Percentiles rank a stretch among this genome's conserved stretches.
phyloP scores from a whole-genome alignment of 2,329 filamentous ascomycete genomes.

The Neofusicoccum umdonicola region DNA sequence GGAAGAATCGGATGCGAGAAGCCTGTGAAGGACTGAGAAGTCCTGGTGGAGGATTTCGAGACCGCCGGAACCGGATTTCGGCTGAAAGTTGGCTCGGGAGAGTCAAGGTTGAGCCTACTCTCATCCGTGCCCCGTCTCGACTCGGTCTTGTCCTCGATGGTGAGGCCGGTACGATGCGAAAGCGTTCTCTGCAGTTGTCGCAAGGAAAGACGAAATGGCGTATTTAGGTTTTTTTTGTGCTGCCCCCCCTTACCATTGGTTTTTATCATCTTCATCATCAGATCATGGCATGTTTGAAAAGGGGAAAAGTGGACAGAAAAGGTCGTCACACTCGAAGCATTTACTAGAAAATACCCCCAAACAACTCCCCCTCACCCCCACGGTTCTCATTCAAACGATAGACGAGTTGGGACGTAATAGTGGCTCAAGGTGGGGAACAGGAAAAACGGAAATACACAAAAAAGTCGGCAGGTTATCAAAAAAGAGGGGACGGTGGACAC shows the following conservation, averaged over 20 bases:
- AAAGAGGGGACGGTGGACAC: not conserved
- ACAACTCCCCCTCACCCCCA: not conserved
- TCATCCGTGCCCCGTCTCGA: not conserved
- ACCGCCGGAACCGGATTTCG: constrained; percentile 4
- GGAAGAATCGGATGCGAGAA: constrained; percentile 83
- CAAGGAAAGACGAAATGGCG: constrained; percentile 3
- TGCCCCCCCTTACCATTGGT: not conserved
- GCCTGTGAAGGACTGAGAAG: constrained; percentile 34
- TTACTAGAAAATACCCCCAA: constrained; percentile 8
- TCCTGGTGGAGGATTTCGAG: not conserved
- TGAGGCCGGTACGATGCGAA: not conserved
- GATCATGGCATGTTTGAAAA: not conserved
- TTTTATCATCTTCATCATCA: not conserved
- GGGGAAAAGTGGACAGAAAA: not conserved
- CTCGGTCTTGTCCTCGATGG: not conserved
- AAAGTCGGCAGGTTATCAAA: not conserved
- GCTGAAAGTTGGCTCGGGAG: not conserved
- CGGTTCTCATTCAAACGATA: not conserved
- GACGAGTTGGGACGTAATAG: constrained; percentile 2
- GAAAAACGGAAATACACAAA: not conserved
- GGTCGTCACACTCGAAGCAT: constrained; percentile 1
- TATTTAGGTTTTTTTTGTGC: constrained; percentile 1
- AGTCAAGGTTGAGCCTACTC: not conserved
- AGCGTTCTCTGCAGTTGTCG: not conserved
- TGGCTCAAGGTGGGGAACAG: not conserved